phyloP scores from a whole-genome alignment of 768 basidiomycete genomes.

The Leccinum uliginosum region DNA sequence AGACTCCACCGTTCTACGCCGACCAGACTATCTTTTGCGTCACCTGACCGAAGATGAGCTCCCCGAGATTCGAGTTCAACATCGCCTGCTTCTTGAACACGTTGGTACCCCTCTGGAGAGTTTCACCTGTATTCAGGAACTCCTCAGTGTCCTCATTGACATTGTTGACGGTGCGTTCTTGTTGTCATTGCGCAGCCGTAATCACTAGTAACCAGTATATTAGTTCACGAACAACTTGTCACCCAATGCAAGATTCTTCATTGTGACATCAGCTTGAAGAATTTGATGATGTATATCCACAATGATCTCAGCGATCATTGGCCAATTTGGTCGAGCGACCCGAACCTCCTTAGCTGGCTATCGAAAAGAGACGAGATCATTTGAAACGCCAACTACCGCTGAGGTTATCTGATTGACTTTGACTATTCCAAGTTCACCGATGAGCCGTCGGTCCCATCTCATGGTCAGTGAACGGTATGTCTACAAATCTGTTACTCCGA shows the following conservation, averaged over 20 bases:
- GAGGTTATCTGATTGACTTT: slow-evolving; percentile 2
- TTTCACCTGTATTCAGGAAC: background rate
- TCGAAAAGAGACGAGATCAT: background rate
- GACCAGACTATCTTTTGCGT: background rate
- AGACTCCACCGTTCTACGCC: background rate
- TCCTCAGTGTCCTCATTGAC: background rate
- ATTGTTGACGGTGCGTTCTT: background rate
- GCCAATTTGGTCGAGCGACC: background rate
- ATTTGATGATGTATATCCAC: background rate
- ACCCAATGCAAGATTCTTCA: background rate
- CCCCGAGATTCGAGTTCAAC: background rate
- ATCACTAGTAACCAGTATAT: background rate
- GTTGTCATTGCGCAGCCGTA: background rate
- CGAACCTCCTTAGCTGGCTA: background rate
- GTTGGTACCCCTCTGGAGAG: background rate
- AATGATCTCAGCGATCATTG: background rate
- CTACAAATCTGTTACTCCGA: background rate
- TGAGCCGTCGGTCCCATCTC: background rate
- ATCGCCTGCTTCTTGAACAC: background rate
- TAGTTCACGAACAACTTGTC: slow-evolving; percentile 1
- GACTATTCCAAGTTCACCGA: background rate
- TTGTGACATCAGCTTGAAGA: background rate
- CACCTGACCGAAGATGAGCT: background rate
- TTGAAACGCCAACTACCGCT: background rate
- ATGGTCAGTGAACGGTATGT: background rate